Conservation (phyloP, 768 basidiomycete genomes). For the Clitopilus passeckerianus region DNA sequence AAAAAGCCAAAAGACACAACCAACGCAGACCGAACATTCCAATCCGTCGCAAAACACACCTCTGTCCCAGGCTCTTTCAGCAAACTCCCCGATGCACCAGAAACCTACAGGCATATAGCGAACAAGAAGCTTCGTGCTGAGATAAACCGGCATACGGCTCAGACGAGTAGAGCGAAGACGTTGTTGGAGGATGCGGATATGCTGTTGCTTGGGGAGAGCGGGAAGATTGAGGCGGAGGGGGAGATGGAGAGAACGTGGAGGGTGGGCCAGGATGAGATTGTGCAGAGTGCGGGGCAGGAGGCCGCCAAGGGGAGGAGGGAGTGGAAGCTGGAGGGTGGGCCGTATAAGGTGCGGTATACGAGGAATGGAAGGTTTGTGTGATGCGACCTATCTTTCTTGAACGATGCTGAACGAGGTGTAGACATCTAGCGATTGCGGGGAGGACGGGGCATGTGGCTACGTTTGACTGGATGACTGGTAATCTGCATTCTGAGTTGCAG, state of each 20-base stretch:
- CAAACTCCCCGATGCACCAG: constrained; percentile 39
- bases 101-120: constrained; percentile 55
- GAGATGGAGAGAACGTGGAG: constrained; percentile 90
- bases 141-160: constrained; percentile 55
- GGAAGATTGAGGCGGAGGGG: constrained; percentile 70
- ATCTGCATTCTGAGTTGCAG: constrained; percentile 83
- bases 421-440: constrained; percentile 85
- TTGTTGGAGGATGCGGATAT: constrained; percentile 69
- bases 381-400: not conserved
- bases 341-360: constrained; percentile 81
- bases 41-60: constrained; percentile 55
- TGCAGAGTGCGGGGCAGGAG: constrained; percentile 59
- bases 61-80: constrained; percentile 65
- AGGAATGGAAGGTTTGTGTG: constrained; percentile 79
- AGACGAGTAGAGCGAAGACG: constrained; percentile 56
- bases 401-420: constrained; percentile 17
- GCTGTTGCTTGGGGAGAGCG: constrained; percentile 64
- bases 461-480: constrained; percentile 90
- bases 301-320: constrained; percentile 74
- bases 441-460: constrained; percentile 83
- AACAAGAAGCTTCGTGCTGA: constrained; percentile 76
- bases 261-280: constrained; percentile 76
- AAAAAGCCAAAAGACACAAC: constrained; percentile 20
- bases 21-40: constrained; percentile 43
- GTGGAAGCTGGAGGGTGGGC: constrained; percentile 80